phyloP scores from a whole-genome alignment of 805 yeast genomes.

The Yamadazyma sp. region DNA sequence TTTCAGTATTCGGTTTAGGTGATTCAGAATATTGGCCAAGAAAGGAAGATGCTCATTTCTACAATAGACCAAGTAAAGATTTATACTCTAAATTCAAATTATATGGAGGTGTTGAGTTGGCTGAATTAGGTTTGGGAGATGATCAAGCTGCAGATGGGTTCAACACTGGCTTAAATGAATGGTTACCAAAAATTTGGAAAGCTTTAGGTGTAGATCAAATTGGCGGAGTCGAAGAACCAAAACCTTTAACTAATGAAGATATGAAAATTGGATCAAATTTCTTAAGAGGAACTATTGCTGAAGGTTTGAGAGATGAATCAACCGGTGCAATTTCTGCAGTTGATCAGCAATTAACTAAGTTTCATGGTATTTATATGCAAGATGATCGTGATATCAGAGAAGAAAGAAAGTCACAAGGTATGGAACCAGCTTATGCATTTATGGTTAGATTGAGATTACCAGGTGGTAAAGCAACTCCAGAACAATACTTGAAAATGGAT shows the following conservation, averaged over 20 bases:
- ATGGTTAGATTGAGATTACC: constrained; percentile 96
- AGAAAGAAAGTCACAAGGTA: constrained; percentile 84
- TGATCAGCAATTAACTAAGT: constrained; percentile 92
- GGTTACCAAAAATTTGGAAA: constrained; percentile 86
- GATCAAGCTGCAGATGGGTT: constrained; percentile 97
- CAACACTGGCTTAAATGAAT: constrained; percentile 82
- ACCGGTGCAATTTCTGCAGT: constrained; percentile 90
- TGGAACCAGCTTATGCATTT: constrained; percentile 94
- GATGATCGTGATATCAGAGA: constrained; percentile 97
- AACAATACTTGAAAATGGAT: constrained; percentile 86
- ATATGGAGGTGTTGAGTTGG: constrained; percentile 71
- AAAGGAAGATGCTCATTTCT: constrained; percentile 89
- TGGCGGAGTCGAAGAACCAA: constrained; percentile 85
- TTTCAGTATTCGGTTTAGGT: constrained; percentile 73
- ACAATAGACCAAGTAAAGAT: constrained; percentile 86
- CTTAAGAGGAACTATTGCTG: constrained; percentile 90
- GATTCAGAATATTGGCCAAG: constrained; percentile 95
- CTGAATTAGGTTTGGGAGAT: constrained; percentile 85
- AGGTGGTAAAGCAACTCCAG: constrained; percentile 85
- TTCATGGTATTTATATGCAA: constrained; percentile 98
- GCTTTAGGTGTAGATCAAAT: constrained; percentile 82
- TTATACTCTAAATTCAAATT: constrained; percentile 59
- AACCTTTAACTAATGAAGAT: constrained; percentile 90
- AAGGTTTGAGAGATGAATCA: constrained; percentile 72
- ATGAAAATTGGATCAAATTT: constrained; percentile 84